Evolutionary conservation across 2,329 filamentous ascomycete species (phyloP).

Genomic region (Albifimbria verrucaria): DNA sequence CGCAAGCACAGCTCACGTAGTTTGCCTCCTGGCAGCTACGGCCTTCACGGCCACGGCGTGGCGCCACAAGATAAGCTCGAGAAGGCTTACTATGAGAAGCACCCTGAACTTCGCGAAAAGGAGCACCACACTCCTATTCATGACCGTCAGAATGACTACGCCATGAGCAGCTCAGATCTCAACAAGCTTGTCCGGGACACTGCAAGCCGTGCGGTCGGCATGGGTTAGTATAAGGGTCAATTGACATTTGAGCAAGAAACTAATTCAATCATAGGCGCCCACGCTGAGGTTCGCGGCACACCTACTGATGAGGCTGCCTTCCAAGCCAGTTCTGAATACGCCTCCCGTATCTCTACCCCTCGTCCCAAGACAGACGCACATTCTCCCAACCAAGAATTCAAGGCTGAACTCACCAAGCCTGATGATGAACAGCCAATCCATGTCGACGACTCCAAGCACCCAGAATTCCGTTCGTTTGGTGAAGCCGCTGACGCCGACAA

Average conservation of each 20-base stretch:
- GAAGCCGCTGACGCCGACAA: constrained; percentile 45
- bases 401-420: constrained; percentile 26
- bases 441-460: constrained; percentile 58
- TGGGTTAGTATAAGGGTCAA: constrained; percentile 38
- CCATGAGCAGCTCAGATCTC: constrained; percentile 83
- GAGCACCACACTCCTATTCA: constrained; percentile 59
- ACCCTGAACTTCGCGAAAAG: constrained; percentile 77
- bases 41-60: constrained; percentile 83
- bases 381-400: constrained; percentile 18
- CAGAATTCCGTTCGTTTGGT: constrained; percentile 35
- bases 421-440: constrained; percentile 66
- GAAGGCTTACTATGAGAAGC: constrained; percentile 88
- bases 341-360: constrained; percentile 71
- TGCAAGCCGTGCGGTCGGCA: constrained; percentile 48
- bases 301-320: constrained; percentile 91
- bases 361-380: constrained; percentile 39
- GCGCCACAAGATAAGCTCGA: constrained; percentile 77
- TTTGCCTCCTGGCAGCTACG: constrained; percentile 83
- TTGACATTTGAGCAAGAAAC: background rate
- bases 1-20: constrained; percentile 71
- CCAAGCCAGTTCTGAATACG: constrained; percentile 80
- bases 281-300: constrained; percentile 62
- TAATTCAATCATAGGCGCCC: constrained; percentile 53
- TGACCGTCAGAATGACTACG: constrained; percentile 66
- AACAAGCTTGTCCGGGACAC: constrained; percentile 85